Percentiles rank a stretch among this genome's conserved stretches.
phyloP scores from a whole-genome alignment of 2,329 filamentous ascomycete species.

The Apiospora pterosperma region DNA sequence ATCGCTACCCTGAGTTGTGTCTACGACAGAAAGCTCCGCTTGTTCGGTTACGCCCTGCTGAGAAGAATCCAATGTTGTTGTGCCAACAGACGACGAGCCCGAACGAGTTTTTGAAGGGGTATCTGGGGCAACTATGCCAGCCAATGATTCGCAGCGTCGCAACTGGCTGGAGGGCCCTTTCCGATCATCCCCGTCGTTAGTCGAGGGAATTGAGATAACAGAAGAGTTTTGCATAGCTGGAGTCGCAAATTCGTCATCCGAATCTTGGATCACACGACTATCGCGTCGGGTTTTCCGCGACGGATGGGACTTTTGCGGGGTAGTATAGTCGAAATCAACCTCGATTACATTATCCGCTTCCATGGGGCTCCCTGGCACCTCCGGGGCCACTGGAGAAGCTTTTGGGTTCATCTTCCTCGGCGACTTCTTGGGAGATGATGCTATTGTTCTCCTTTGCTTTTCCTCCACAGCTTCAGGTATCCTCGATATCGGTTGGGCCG shows the following conservation, averaged over 20 bases:
- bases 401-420: not conserved
- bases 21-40: conserved; percentile 7
- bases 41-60: not conserved
- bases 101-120: conserved; percentile 20
- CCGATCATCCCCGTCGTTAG: conserved; percentile 7
- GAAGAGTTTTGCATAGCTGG: conserved; percentile 34
- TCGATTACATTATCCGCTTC: conserved; percentile 16
- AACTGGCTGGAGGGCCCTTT: conserved; percentile 13
- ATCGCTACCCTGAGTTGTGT: not conserved
- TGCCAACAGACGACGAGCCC: not conserved
- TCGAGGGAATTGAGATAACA: conserved; percentile 21
- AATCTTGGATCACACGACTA: conserved; percentile 49
- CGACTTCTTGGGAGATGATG: not conserved
- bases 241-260: conserved; percentile 52
- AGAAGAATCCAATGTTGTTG: not conserved
- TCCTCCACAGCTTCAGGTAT: not conserved
- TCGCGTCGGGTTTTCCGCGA: conserved; percentile 20
- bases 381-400: not conserved
- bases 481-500: conserved; percentile 1
- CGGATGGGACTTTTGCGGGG: conserved; percentile 16
- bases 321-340: conserved; percentile 13
- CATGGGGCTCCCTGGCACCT: conserved; percentile 3
- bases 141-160: conserved; percentile 12
- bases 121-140: conserved; percentile 17
- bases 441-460: not conserved